These are phyloP conservation scores for Hypsizygus marmoreus DNA, from an alignment of 768 basidiomycete genomes.

Conservation along the genomic window DNA sequence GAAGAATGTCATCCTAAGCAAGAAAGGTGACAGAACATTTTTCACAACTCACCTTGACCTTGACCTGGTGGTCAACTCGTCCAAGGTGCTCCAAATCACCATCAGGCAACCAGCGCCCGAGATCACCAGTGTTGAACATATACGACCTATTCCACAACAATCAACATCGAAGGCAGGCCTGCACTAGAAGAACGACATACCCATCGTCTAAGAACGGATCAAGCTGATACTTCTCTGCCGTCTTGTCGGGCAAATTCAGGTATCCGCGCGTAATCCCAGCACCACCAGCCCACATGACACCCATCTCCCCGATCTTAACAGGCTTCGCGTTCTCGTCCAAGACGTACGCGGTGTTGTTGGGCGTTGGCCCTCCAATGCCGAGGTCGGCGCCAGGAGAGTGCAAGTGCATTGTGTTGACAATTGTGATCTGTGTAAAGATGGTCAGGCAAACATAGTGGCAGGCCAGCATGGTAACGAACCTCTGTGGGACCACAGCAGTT, in stretches of 20 bases:
- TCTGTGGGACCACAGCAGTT: constrained; percentile 59
- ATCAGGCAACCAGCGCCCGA: constrained; percentile 55
- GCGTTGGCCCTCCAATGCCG: constrained; percentile 49
- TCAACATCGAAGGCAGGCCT: too few relatives aligned
- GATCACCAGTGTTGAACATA: constrained; percentile 67
- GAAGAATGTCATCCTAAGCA: too few relatives aligned
- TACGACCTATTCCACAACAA: too few relatives aligned
- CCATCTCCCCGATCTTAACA: constrained; percentile 35
- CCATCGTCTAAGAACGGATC: constrained; percentile 56
- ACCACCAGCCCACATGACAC: constrained; percentile 61
- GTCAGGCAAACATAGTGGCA: background rate
- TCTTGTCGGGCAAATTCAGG: constrained; percentile 54
- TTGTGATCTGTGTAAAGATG: constrained; percentile 39
- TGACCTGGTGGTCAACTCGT: constrained; percentile 62
- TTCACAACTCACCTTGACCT: constrained; percentile 46
- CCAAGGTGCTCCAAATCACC: constrained; percentile 59
- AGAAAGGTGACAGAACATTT: background rate
- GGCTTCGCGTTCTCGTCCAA: constrained; percentile 40
- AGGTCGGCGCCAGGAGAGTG: constrained; percentile 39
- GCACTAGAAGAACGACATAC: too few relatives aligned
- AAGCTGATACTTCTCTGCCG: constrained; percentile 45
- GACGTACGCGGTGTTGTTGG: constrained; percentile 46
- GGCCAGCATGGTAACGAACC: constrained; percentile 23
- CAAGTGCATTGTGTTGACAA: constrained; percentile 52
- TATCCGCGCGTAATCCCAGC: constrained; percentile 56